Percentiles rank a stretch among this genome's conserved stretches.
Evolutionary conservation across 2,329 filamentous ascomycete species (phyloP).

Genomic region (Pseudogymnoascus sp.): DNA sequence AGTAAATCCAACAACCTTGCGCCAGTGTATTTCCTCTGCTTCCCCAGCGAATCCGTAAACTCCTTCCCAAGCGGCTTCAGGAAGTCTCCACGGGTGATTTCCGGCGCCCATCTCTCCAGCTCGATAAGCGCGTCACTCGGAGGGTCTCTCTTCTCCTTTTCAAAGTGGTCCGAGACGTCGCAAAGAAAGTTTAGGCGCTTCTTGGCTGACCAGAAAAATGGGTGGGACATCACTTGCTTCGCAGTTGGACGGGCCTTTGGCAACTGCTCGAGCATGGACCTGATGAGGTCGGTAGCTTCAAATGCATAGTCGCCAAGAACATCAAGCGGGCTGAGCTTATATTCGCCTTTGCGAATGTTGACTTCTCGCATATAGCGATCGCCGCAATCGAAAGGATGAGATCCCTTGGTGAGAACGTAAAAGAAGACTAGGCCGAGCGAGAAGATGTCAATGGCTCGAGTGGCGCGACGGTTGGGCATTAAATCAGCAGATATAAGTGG

Average conservation of each 20-base stretch:
- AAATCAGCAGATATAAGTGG: conserved; percentile 49
- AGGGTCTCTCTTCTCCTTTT: conserved; percentile 81
- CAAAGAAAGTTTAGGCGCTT: conserved; percentile 89
- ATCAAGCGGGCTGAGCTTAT: conserved; percentile 62
- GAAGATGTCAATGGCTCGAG: conserved; percentile 94
- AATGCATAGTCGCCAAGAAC: conserved; percentile 73
- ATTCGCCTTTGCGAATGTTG: conserved; percentile 88
- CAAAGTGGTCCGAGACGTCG: conserved; percentile 92
- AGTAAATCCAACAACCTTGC: conserved; percentile 76
- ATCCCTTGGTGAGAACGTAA: conserved; percentile 90
- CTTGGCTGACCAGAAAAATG: conserved; percentile 92
- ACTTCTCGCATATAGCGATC: conserved; percentile 93
- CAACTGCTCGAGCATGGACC: conserved; percentile 60
- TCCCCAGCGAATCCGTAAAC: conserved; percentile 84
- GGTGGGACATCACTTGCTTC: conserved; percentile 76
- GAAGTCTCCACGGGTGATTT: conserved; percentile 65
- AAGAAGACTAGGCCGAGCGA: conserved; percentile 97
- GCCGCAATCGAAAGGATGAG: conserved; percentile 88
- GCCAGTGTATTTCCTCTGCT: conserved; percentile 91
- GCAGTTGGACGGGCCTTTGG: conserved; percentile 60
- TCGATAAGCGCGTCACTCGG: conserved; percentile 59
- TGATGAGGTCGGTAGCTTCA: conserved; percentile 81
- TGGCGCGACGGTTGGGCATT: conserved; percentile 67
- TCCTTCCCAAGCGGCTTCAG: conserved; percentile 64
- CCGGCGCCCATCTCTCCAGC: conserved; percentile 45